Base-by-base conservation (phyloP, 768 basidiomycete species). In the Tephrocybe sp. region DNA sequence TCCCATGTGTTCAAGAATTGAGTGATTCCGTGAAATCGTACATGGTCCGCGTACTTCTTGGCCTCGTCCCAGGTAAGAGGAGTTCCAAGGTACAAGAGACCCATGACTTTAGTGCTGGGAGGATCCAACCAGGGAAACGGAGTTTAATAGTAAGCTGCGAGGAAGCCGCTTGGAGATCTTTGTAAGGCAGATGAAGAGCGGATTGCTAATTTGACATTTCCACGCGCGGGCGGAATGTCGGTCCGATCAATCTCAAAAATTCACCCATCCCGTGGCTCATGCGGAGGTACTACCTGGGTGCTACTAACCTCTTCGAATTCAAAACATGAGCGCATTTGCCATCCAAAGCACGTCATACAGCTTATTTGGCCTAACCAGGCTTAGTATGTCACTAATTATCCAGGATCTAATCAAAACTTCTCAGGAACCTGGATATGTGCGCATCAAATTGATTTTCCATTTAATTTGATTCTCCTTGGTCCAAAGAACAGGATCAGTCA, bases 1-100 rank as follows among this genome's bases (percentile, higher is more conserved):
- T 94, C 84, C 93, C 94, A 99, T 42, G 84, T 92, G 60, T 95
- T 80, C 47, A 99, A 69, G 67, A 99, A 96, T 69, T 99, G 97
- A 6, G 89, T 86, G 62, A 98, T 92, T 38, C 97, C 97, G 66
- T 98, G 95, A 44, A 75, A 71, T 56, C 94, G 78, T 56, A 98
- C 91, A 70, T 98, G 92, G 63, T 93, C 84, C 13, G 92, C 89
- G 59, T 91, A 79, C 49, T 84, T 78, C 67, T 88, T 91, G 42
- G 92, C 87, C 59, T 97, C 88, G 44, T 87, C 82, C 97, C 97
- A 99, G 25, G 80, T 67, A 52, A 98, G 80, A 19, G 97, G 93
- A 3, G 93, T 98, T 45, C 97, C 97, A 44, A 96, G 85, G 50
- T 84, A 89, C 51, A 99, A 70, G 43, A 99, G 80, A 47, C 97